Evolutionary conservation across 2,329 filamentous ascomycete genomes (phyloP), one percentile per base, ranked within the genome.

Genomic region (Rhytidhysteron rufulum): DNA sequence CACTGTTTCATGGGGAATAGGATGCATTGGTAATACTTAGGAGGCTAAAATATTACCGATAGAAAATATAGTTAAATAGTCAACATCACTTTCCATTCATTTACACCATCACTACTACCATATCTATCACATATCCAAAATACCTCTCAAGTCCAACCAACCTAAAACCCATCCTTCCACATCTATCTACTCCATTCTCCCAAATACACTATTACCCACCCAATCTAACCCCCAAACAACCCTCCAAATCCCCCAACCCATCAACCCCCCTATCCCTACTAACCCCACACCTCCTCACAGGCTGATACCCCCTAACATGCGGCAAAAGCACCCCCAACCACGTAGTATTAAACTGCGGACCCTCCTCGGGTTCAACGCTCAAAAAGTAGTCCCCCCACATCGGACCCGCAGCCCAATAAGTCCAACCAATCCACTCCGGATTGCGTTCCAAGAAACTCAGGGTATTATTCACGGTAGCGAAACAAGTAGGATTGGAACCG

Each of bases 391-490:
- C 49, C 3, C 71, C 71, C 71, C 71, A 74, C 37, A 75, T 64
- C 0, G 72, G 72, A 0, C 71, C 71, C 0, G 71, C 72, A 0
- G 71, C 70, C 71, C 69, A 74, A 1, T 69, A 69, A 0, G 71
- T 71, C 71, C 71, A 74, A 2, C 72, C 71, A 37, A 74, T 73
- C 45, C 71, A 74, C 47, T 67, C 70, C 24, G 24, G 24, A 13
- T 13, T 58, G 0, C 68, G 68, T 32, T 67, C 7, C 17, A 15
- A 16, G 17, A 27, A 48, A 2, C 20, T 41, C 9, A 55, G 32
- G 6, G 51, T 72, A 51, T 73, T 72, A 37, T 69, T 65, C 11
- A 75, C 43, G 5, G 73, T 67, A 21, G 65, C 60, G 10, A 57
- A 54, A 4, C 75, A 60, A 54, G 72, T 71, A 3, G 51, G 46